Conservation (phyloP, 345 rosid genomes). For the Boechera divaricarpa region DNA sequence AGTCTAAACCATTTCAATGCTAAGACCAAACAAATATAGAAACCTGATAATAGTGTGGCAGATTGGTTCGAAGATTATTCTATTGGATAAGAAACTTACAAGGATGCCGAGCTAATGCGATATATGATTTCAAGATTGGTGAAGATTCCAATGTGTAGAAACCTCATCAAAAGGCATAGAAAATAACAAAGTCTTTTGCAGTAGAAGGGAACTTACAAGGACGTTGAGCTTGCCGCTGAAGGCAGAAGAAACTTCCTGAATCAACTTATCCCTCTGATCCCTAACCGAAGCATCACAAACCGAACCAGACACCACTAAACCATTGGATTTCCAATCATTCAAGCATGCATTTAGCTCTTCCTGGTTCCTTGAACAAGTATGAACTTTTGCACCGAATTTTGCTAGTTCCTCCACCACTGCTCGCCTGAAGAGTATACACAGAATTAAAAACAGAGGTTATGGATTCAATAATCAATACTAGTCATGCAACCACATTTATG, state of each 20-base stretch:
- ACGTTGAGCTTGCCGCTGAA: constrained; percentile 69
- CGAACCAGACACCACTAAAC: constrained; percentile 70
- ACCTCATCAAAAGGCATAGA: not conserved
- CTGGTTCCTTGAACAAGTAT: constrained; percentile 82
- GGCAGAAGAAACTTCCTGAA: constrained; percentile 55
- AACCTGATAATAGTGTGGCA: not conserved
- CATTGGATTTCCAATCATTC: constrained; percentile 61
- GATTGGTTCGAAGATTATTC: not conserved
- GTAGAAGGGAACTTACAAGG: constrained; percentile 52
- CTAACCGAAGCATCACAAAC: constrained; percentile 68
- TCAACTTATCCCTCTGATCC: constrained; percentile 61
- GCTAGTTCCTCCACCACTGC: constrained; percentile 80
- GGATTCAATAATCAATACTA: not conserved
- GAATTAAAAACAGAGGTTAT: constrained; percentile 6
- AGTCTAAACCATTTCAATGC: constrained; percentile 18
- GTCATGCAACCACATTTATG: not conserved
- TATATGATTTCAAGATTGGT: not conserved
- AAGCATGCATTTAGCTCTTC: constrained; percentile 64
- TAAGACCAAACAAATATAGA: constrained; percentile 1
- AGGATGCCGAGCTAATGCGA: constrained; percentile 53
- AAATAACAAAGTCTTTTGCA: not conserved
- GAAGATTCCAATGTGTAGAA: not conserved
- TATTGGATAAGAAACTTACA: constrained; percentile 37
- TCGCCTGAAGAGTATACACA: constrained; percentile 45
- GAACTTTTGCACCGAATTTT: constrained; percentile 68